Evolutionary conservation across 2,329 filamentous ascomycete species (phyloP).

Genomic region (Colletotrichum shisoi): DNA sequence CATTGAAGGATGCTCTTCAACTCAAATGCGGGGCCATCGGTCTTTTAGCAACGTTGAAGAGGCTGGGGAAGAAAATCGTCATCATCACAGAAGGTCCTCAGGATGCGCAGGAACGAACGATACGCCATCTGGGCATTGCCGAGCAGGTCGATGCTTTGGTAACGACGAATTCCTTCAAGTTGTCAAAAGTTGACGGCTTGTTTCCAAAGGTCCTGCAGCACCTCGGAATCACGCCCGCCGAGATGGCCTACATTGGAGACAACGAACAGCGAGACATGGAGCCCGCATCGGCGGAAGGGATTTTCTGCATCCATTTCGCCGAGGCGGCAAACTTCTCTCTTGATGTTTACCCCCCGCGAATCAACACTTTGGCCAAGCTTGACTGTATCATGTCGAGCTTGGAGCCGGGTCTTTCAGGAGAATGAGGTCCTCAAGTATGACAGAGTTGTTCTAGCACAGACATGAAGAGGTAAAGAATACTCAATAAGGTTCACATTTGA

Average conservation of each 20-base stretch:
- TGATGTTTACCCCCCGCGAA: neutral
- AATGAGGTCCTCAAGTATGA: no score
- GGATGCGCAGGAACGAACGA: slow-evolving; percentile 57
- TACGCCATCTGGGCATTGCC: slow-evolving; percentile 46
- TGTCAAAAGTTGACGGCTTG: slow-evolving; percentile 44
- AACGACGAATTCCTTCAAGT: slow-evolving; percentile 46
- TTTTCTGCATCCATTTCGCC: slow-evolving; percentile 44
- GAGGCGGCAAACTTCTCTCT: slow-evolving; percentile 20
- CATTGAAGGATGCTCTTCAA: slow-evolving; percentile 44
- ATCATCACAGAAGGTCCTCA: slow-evolving; percentile 58
- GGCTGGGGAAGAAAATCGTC: slow-evolving; percentile 50
- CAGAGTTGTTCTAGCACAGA: no score
- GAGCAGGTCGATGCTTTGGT: slow-evolving; percentile 46
- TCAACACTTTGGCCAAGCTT: neutral
- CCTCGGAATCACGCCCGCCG: slow-evolving; percentile 40
- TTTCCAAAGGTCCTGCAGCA: slow-evolving; percentile 43
- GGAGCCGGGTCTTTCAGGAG: no score
- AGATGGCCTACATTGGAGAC: slow-evolving; percentile 47
- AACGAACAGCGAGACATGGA: slow-evolving; percentile 45
- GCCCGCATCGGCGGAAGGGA: slow-evolving; percentile 43
- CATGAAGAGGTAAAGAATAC: no score
- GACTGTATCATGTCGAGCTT: no score
- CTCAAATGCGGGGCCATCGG: slow-evolving; percentile 50
- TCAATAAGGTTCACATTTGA: no score
- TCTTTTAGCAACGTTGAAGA: slow-evolving; percentile 48